Percentiles rank a stretch among this genome's conserved stretches.
phyloP scores from a whole-genome alignment of 163 green algal species.

The Scenedesmus sp. region DNA sequence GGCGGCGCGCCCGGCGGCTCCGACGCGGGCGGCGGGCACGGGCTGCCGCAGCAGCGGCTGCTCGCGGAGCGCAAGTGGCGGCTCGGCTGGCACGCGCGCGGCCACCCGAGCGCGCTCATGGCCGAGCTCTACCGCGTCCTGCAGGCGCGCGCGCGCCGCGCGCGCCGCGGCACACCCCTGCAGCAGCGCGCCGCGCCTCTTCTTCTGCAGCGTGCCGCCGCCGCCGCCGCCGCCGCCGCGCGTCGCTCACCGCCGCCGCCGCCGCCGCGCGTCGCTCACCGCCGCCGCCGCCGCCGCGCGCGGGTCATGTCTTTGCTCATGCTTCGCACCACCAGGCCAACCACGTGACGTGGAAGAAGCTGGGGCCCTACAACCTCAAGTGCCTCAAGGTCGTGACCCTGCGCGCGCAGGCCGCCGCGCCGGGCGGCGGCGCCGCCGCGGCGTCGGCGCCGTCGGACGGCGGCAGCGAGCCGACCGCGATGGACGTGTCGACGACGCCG shows the following conservation, averaged over 20 bases:
- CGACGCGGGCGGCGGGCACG: neutral
- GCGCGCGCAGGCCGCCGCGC: neutral
- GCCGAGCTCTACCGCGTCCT: slow-evolving; percentile 83
- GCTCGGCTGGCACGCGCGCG: slow-evolving; percentile 78
- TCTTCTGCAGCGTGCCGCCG: too few species aligned
- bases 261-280: too few species aligned
- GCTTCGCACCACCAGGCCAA: slow-evolving; percentile 28
- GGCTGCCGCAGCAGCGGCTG: slow-evolving; percentile 70
- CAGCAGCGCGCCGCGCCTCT: too few species aligned
- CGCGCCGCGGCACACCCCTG: too few species aligned
- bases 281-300: too few species aligned
- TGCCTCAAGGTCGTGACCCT: slow-evolving; percentile 70
- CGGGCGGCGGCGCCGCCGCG: slow-evolving; percentile 10
- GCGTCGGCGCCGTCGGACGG: too few species aligned
- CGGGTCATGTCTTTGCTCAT: too few species aligned
- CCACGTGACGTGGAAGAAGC: slow-evolving; percentile 88
- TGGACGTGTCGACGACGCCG: slow-evolving; percentile 22
- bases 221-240: too few species aligned
- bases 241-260: too few species aligned
- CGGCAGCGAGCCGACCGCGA: slow-evolving; percentile 17
- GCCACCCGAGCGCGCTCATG: slow-evolving; percentile 89
- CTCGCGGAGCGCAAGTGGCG: slow-evolving; percentile 90
- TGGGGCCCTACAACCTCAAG: slow-evolving; percentile 91
- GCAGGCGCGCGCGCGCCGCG: slow-evolving; percentile 45
- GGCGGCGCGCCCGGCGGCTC: slow-evolving; percentile 34